Percentiles rank a stretch among this genome's conserved stretches.
Conservation (phyloP, 78 protist genomes). For the Emiliania huxleyi region DNA sequence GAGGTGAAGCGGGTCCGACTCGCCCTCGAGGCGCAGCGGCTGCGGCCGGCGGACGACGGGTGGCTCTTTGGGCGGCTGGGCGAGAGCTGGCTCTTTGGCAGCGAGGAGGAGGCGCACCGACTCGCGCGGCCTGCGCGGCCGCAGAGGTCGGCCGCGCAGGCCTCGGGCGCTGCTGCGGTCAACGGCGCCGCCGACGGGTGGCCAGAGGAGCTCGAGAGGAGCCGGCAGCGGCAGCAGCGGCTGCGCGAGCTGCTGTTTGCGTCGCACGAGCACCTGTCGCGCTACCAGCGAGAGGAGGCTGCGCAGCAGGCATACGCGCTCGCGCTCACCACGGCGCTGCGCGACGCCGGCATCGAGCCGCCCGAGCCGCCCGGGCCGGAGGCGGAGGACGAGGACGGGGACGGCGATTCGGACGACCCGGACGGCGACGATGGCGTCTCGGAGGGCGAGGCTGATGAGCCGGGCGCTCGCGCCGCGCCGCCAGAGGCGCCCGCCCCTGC, state of each 20-base stretch:
- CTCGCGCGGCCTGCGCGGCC: not conserved
- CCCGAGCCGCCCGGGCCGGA: too few relatives aligned
- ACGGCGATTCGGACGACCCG: too few relatives aligned
- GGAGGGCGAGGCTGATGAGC: too few relatives aligned
- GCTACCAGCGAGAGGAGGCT: too few relatives aligned
- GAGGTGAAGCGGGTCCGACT: not conserved
- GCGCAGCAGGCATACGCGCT: too few relatives aligned
- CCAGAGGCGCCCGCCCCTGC: too few relatives aligned
- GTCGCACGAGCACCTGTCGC: not conserved
- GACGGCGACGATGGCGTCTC: too few relatives aligned
- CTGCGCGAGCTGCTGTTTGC: not conserved
- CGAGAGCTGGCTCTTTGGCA: conserved; percentile 7
- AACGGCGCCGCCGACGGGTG: not conserved
- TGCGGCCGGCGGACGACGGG: not conserved
- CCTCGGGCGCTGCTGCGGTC: not conserved
- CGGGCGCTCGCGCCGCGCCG: too few relatives aligned
- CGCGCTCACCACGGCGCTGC: too few relatives aligned
- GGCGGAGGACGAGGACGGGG: too few relatives aligned
- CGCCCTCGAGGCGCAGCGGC: not conserved
- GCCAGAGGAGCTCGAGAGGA: not conserved
- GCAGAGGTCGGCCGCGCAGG: not conserved
- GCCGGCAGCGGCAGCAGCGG: not conserved
- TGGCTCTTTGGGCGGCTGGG: not conserved
- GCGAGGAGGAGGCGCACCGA: not conserved
- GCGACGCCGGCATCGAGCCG: too few relatives aligned